Base-by-base conservation (phyloP, 495 filamentous ascomycete species). In the Neurospora sp. region DNA sequence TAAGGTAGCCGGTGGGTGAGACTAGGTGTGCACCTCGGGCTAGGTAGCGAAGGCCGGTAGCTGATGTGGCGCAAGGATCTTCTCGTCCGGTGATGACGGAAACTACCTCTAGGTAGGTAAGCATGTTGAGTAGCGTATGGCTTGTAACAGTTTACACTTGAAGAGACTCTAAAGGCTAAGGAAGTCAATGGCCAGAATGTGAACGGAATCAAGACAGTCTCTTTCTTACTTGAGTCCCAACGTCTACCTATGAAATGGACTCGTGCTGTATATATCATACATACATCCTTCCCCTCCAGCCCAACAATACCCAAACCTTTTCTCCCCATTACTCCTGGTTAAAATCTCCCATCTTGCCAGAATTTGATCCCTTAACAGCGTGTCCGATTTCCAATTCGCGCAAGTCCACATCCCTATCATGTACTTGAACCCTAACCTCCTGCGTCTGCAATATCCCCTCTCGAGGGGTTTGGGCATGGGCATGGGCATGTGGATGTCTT, bases 391-490 rank as follows among this genome's bases (percentile, higher is more conserved):
- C 9, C 0, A 37, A 5, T 27, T 37, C 9, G 7, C 4, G 11
- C 1, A 5, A 1, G 9, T 66, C 5, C 7, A 4, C 44, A 2
- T 37, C 60, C 18, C 39, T 35, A 23, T 76, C 39, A 38, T 73
- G 71, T 3, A 73, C 71, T 37, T 69, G 60, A 10, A 73, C 73
- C 11, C 71, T 74, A 69, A 77, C 71, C 76, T 77, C 74, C 39
- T 76, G 76, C 5, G 49, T 76, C 72, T 76, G 74, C 44, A 70
- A 37, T 37, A 77, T 76, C 69, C 44, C 71, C 5, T 46, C 49
- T 18, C 1, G 20, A 23, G 5, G 46, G 5, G 1, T 2, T 27
- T 39, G 9, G 31, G 14, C 27, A 23, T 31, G 46, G 5, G 1
- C 5, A 54, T 39, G 9, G 31, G 14, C 27, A 23, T 31, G 11